Percentiles rank a stretch among this genome's conserved stretches.
Conservation (phyloP, 768 basidiomycete genomes). For the Pluteus cervinus region DNA sequence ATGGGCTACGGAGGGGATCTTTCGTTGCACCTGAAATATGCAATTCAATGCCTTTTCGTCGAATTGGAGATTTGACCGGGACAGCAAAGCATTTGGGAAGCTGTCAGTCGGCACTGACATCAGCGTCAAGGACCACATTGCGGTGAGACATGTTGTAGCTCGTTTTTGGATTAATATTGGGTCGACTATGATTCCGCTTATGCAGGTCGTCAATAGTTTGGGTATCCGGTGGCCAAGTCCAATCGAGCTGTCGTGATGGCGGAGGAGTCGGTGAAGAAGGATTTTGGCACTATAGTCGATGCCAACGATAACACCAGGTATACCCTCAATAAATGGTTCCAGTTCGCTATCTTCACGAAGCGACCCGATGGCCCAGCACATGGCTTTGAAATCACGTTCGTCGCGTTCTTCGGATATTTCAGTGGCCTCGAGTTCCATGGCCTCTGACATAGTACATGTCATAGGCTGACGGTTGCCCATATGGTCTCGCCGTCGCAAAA, state of each 20-base stretch:
- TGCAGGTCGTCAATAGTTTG: conserved; percentile 24
- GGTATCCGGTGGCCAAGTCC: conserved; percentile 29
- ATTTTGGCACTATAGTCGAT: conserved; percentile 33
- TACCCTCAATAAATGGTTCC: conserved; percentile 28
- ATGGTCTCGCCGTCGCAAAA: conserved; percentile 18
- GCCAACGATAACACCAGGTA: conserved; percentile 28
- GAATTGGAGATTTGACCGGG: conserved; percentile 20
- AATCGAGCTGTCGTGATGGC: conserved; percentile 22
- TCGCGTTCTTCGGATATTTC: conserved; percentile 27
- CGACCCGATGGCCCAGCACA: conserved; percentile 32
- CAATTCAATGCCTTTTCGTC: conserved; percentile 27
- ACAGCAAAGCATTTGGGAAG: conserved; percentile 8
- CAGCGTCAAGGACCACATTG: conserved; percentile 38
- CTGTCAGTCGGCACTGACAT: conserved; percentile 24
- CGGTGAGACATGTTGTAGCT: conserved; percentile 27
- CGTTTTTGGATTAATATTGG: conserved; percentile 20
- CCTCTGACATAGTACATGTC: conserved; percentile 19
- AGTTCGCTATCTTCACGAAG: conserved; percentile 28
- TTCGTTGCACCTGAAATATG: conserved; percentile 15
- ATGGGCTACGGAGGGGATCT: conserved; percentile 18
- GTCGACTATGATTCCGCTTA: conserved; percentile 17
- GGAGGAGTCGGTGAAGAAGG: conserved; percentile 24
- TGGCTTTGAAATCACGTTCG: conserved; percentile 30
- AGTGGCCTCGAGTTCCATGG: conserved; percentile 27
- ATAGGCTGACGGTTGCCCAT: conserved; percentile 12